Base-by-base conservation (phyloP, 257 asterid species). In the Anisodus acutangulus region DNA sequence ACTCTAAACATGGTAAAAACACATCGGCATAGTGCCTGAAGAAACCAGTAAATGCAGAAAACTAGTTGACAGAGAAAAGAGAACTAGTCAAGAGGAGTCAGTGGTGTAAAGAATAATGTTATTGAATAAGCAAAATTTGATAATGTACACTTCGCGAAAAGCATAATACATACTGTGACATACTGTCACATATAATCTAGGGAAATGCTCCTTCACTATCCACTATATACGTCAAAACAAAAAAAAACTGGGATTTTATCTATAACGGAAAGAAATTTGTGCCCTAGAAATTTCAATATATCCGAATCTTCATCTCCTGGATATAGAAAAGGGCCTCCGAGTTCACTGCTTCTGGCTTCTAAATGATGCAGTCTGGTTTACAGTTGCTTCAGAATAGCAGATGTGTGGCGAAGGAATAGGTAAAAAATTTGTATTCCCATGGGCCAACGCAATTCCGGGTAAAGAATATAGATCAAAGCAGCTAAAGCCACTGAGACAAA, bases 171-270 rank as follows among this genome's bases (percentile, higher is more conserved):
- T 88, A 88, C 88, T 83, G 91, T 87, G 89, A 62, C 83, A 83
- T 83, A 47, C 87, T 76, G 82, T 64, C 85, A 87, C 89, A 62
- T 86, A 85, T 86, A 87, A 82, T 82, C 92, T 90, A 68, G 69
- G 84, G 85, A 89, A 43, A 84, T 86, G 85, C 90, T 91, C 87
- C 84, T 85, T 79, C 81, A 85, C 94, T 91, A 91, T 90, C 91
- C 90, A 82, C 94, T 94, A 94, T 93, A 86, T 92, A 92, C 92
- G 83, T 26, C 82, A 86, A 87, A 86, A 88, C 86, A 66, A 82
- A 90, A 86, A 88, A 86, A 83, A 88, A 78, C 80, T 51, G 78
- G 79, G 82, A 74, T 85, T 83, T 85, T 84, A 81, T 87, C 79
- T 83, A 78, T 81, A 72, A 80, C 26, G 92, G 83, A 62, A 55